Evolutionary conservation across 306 rosid species (phyloP), one percentile per base, ranked within the genome.

Genomic region (Inga oerstediana): DNA sequence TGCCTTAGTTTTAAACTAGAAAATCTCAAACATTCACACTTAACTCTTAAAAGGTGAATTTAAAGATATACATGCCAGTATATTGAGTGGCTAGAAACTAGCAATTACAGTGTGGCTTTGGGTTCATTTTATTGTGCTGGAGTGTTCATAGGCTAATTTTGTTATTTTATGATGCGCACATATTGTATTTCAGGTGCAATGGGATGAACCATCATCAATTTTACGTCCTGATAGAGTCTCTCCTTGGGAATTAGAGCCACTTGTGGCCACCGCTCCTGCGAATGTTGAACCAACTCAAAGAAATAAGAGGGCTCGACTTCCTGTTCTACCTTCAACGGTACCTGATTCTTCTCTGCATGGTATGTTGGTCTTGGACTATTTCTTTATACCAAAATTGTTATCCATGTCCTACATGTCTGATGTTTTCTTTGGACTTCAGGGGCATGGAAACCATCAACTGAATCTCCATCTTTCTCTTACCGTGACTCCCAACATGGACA

Each of bases 231-330:
- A 95, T 76, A 90, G 89, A 88, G 99, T 95, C 77, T 95, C 99
- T 46, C 86, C 99, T 41, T 95, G 99, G 99, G 99, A 95, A 77
- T 86, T 95, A 91, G 99, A 95, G 90, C 98, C 99, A 65, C 96
- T 95, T 80, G 88, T 95, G 80, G 82, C 87, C 48, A 85, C 93
- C 52, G 84, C 93, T 74, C 82, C 93, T 64, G 88, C 90, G 81
- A 93, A 85, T 84, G 48, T 90, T 77, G 98, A 89, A 86, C 94
- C 97, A 75, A 64, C 91, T 39, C 93, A 88, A 82, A 87, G 99
- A 87, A 95, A 88, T 86, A 95, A 95, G 89, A 91, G 99, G 59
- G 79, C 96, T 76, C 86, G 99, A 30, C 96, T 97, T 78, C 84
- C 97, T 61, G 75, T 84, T 82, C 84, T 95, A 82, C 92, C 96